These are phyloP conservation scores for Fusarium irregulare DNA, from an alignment of 2,329 filamentous ascomycete species.

Conservation along the genomic window DNA sequence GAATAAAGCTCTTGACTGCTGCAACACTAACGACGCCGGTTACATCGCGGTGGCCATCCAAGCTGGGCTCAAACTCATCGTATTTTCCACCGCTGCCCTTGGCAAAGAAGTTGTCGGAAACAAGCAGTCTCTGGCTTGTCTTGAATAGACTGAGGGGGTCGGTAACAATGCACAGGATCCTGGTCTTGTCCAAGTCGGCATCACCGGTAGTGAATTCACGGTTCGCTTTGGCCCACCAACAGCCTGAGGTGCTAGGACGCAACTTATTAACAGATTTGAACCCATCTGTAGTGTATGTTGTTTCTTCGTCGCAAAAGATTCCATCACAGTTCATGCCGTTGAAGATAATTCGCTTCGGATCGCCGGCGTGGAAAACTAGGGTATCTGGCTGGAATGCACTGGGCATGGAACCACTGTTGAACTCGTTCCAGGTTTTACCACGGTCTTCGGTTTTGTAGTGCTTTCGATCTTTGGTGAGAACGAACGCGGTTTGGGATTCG, in stretches of 20 bases:
- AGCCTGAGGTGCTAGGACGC: constrained; percentile 76
- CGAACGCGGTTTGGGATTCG: constrained; percentile 82
- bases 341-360: constrained; percentile 88
- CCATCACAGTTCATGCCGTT: constrained; percentile 77
- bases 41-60: constrained; percentile 79
- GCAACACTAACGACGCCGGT: constrained; percentile 85
- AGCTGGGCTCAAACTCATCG: constrained; percentile 77
- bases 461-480: constrained; percentile 73
- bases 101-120: constrained; percentile 87
- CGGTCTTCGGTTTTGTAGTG: constrained; percentile 89
- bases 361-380: constrained; percentile 83
- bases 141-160: constrained; percentile 77
- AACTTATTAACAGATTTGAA: constrained; percentile 78
- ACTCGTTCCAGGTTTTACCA: constrained; percentile 83
- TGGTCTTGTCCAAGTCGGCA: constrained; percentile 71
- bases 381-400: constrained; percentile 62
- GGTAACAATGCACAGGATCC: constrained; percentile 83
- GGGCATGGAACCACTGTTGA: constrained; percentile 70
- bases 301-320: constrained; percentile 71
- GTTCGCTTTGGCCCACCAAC: constrained; percentile 87
- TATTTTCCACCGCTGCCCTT: constrained; percentile 56
- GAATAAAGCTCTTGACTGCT: constrained; percentile 84
- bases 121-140: constrained; percentile 80
- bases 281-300: constrained; percentile 84
- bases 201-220: constrained; percentile 77